Base-by-base conservation (phyloP, 2,329 filamentous ascomycete genomes). In the Trichoderma polysporum region DNA sequence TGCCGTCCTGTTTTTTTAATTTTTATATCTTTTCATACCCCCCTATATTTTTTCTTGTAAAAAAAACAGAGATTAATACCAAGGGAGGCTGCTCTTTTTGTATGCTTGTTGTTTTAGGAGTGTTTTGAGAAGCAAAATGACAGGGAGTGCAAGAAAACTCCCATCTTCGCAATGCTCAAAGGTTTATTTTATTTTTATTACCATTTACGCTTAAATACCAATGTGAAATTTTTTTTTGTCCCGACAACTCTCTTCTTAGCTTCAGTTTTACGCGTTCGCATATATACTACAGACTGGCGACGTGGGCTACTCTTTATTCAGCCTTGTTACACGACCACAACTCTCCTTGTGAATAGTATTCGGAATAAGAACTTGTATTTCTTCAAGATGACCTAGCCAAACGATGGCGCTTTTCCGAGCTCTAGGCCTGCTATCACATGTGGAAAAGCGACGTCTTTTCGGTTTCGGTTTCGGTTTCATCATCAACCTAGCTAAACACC, bases 1-100 rank as follows among this genome's bases (percentile, higher is more conserved):
- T 12, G 59, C 8, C 13, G 49, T 62, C 33, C 10, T 50, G 10
- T 27, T 61, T 35, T 9, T 57, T 13, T 19, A 7, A 15, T 35
- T 35, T 35, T 29, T 2, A n/a, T 33, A 33, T 49, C 57, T 19
- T 19, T 49, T 53, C 59, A 63, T 63, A 53, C 59, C 59, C 59
- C 59, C 9, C 25, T 29, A 15, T 37, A 7, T 39, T 62, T 49
- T 19, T 52, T 29, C 19, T 54, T 45, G 22, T 12, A 31, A 33
- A 41, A 19, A 19, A 41, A 15, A 47, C 10, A 33, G n/a, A 63
- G n/a, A 45, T 31, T 19, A 22, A n/a, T 22, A 0, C 22, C 22
- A 31, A 29, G 53, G 29, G 35, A n/a, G 22, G 22, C 5, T n/a
- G 12, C 12, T 35, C 29, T 54, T 37, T 2, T 5, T 33, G 4